Conservation (phyloP, 2,329 filamentous ascomycete genomes). For the Alternaria dauci region DNA sequence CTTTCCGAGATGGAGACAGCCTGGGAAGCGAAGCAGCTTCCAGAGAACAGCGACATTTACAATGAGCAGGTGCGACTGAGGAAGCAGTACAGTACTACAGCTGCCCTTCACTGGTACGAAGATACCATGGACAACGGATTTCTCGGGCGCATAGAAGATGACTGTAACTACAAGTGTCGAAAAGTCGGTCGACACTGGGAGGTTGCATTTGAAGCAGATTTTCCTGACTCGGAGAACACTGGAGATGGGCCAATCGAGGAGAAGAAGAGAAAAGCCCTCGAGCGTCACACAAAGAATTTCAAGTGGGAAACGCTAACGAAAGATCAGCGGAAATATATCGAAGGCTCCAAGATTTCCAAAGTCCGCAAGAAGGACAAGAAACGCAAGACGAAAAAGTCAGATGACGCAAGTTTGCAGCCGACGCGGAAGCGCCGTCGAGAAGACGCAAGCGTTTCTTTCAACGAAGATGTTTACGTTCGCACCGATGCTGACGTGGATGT, state of each 20-base stretch:
- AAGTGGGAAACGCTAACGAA: neutral
- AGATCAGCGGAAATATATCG: neutral
- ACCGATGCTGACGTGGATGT: slow-evolving; percentile 17
- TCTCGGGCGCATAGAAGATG: neutral
- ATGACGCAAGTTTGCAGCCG: neutral
- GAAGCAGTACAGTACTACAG: slow-evolving; percentile 4
- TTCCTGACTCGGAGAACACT: neutral
- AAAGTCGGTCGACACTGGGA: neutral
- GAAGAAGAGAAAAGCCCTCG: neutral
- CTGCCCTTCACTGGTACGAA: neutral
- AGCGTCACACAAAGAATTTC: neutral
- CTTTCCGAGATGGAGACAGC: neutral
- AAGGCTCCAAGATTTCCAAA: neutral
- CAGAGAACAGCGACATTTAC: neutral
- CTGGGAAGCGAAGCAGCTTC: neutral
- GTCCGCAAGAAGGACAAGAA: neutral
- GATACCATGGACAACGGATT: neutral
- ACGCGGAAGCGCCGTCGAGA: slow-evolving; percentile 14
- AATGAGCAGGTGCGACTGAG: neutral
- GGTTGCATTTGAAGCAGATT: neutral
- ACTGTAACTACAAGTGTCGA: neutral
- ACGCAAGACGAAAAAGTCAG: neutral
- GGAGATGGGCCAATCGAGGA: neutral
- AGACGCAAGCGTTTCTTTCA: slow-evolving; percentile 4
- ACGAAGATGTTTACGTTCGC: slow-evolving; percentile 8